Conservation (phyloP, 2,329 filamentous ascomycete genomes). For the Trichoderma semiorbis region DNA sequence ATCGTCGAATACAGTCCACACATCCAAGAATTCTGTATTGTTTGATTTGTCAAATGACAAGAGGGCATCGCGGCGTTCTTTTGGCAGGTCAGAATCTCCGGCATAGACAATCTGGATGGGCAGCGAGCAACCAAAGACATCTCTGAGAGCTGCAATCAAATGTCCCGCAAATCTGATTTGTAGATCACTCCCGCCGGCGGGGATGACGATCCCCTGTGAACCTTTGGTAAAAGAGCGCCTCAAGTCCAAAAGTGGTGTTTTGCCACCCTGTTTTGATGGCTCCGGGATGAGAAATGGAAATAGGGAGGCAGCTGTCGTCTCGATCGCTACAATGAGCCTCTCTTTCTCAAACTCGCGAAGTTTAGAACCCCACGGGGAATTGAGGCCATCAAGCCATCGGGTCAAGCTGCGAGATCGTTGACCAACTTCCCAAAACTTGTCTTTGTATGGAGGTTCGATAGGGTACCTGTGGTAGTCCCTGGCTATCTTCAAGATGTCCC, state of each 20-base stretch:
- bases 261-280: background rate
- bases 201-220: conserved; percentile 35
- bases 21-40: conserved; percentile 32
- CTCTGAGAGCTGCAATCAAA: conserved; percentile 32
- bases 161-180: conserved; percentile 35
- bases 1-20: conserved; percentile 34
- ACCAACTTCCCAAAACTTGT: conserved; percentile 33
- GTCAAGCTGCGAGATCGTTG: conserved; percentile 26
- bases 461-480: conserved; percentile 30
- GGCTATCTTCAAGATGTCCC: conserved; percentile 9
- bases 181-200: conserved; percentile 28
- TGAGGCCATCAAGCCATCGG: conserved; percentile 22
- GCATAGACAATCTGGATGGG: conserved; percentile 39
- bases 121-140: conserved; percentile 29
- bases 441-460: conserved; percentile 29
- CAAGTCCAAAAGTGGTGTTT: conserved; percentile 22
- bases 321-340: background rate
- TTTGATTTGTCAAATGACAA: conserved; percentile 20
- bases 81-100: conserved; percentile 31
- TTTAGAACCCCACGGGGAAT: background rate
- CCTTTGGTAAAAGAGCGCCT: conserved; percentile 22
- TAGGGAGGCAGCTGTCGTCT: conserved; percentile 21
- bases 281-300: conserved; percentile 28
- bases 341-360: background rate
- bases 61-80: conserved; percentile 26